Evolutionary conservation across 768 basidiomycete genomes (phyloP), one percentile per base, ranked within the genome.

Genomic region (Psilocybe azurescens): DNA sequence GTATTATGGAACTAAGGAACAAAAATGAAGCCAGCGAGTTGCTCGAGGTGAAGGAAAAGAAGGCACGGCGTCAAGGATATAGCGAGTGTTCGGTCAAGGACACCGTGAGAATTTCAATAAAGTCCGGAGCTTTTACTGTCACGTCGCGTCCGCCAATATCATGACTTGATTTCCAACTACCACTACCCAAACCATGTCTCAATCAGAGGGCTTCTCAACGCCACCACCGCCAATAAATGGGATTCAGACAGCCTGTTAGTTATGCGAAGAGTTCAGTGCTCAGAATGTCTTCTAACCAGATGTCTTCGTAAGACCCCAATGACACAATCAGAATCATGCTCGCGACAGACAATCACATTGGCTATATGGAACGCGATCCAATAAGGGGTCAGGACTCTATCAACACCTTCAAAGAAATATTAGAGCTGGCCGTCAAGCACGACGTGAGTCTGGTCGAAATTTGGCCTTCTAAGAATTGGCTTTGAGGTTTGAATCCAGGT

Each of bases 331-430:
- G 78, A 63, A 95, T 98, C 69, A 75, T 98, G 72, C 87, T 98
- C 6, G 96, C 96, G 5, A 97, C 96, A 0, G 96, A 98, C 77
- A 97, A 94, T 67, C 96, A 98, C 70, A 91, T 99, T 63, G 97
- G 97, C 0, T 97, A 94, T 77, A 84, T 90, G 64, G 97, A 99
- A 76, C 84, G 94, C 63, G 97, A 99, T 72, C 96, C 97, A 1
- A 82, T 98, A 47, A 86, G 97, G 32, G 95, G 97, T 0, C 90
- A 94, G 74, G 97, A 99, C 72, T 93, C 95, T 2, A 92, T 99
- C 68, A 91, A 97, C 74, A 93, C 96, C 0, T 99, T 99, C 77
- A 85, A 83, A 67, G 97, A 99, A 78, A 94, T 99, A 53, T 78
- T 99, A 18, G 89, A 97, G 71, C 78, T 99, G 6, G 97, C 95